Evolutionary conservation across 306 rosid genomes (phyloP).

Genomic region (Casuarina cunninghamiana): DNA sequence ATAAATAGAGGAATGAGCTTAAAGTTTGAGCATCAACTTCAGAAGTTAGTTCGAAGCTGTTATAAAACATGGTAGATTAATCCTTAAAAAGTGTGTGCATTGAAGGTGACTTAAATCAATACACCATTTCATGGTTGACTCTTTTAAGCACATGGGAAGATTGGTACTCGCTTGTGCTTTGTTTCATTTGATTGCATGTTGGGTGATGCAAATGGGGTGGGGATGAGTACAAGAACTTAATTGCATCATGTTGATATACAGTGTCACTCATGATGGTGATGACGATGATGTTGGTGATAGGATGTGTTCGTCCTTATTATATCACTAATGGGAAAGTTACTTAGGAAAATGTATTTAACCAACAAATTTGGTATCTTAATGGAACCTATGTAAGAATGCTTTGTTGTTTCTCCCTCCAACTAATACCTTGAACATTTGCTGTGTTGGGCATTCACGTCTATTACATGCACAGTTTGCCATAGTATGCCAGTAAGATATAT

Average conservation of each 20-base stretch:
- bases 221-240: background rate
- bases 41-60: background rate
- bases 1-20: background rate
- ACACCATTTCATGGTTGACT: background rate
- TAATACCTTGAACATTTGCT: background rate
- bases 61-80: background rate
- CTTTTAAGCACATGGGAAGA: background rate
- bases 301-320: background rate
- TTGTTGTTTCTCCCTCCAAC: background rate
- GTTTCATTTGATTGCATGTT: constrained; percentile 9
- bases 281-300: background rate
- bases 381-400: background rate
- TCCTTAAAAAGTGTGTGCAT: background rate
- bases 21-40: background rate
- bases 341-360: background rate
- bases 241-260: background rate
- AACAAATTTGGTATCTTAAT: background rate
- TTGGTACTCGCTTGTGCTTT: background rate
- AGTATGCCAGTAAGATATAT: background rate
- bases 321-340: background rate
- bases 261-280: background rate
- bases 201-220: background rate
- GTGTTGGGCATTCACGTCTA: background rate
- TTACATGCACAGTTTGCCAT: background rate
- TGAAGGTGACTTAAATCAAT: background rate